Percentiles rank a stretch among this genome's conserved stretches.
Evolutionary conservation across 2,329 filamentous ascomycete species (phyloP).

Genomic region (Scedosporium aurantiacum): DNA sequence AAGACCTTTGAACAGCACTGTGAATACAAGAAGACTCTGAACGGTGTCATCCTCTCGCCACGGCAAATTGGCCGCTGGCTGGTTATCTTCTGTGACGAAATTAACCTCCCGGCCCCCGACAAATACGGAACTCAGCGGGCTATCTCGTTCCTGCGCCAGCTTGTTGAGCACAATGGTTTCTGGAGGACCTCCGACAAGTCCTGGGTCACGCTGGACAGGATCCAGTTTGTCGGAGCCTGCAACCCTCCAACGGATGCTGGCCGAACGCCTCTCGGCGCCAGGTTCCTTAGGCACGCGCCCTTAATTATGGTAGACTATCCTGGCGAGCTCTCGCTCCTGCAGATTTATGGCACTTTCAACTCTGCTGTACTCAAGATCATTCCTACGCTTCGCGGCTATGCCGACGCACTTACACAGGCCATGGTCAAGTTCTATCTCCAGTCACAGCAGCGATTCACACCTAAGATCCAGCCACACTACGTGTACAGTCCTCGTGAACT

Average conservation of each 20-base stretch:
- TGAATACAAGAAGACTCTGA: constrained; percentile 97
- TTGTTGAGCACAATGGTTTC: constrained; percentile 98
- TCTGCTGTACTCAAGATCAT: constrained; percentile 93
- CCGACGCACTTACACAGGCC: constrained; percentile 84
- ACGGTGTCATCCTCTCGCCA: constrained; percentile 88
- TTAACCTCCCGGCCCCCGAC: constrained; percentile 95
- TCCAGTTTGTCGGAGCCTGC: constrained; percentile 97
- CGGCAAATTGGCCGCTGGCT: constrained; percentile 97
- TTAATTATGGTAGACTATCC: constrained; percentile 99
- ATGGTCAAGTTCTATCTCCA: constrained; percentile 97
- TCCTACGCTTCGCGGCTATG: constrained; percentile 85
- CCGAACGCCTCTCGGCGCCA: constrained; percentile 82
- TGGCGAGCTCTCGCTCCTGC: constrained; percentile 82
- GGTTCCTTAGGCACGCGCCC: constrained; percentile 94
- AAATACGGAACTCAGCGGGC: constrained; percentile 95
- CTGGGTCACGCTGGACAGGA: constrained; percentile 94
- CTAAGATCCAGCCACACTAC: constrained; percentile 95
- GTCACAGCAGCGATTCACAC: constrained; percentile 88
- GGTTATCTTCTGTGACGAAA: constrained; percentile 98
- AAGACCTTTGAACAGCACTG: constrained; percentile 99
- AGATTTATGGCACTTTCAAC: constrained; percentile 99
- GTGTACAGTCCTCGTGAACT: constrained; percentile 98
- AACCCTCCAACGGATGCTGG: constrained; percentile 97
- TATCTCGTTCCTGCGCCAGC: constrained; percentile 91
- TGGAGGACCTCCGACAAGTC: constrained; percentile 96